phyloP scores from a whole-genome alignment of 306 rosid species.

The Arachis stenosperma region DNA sequence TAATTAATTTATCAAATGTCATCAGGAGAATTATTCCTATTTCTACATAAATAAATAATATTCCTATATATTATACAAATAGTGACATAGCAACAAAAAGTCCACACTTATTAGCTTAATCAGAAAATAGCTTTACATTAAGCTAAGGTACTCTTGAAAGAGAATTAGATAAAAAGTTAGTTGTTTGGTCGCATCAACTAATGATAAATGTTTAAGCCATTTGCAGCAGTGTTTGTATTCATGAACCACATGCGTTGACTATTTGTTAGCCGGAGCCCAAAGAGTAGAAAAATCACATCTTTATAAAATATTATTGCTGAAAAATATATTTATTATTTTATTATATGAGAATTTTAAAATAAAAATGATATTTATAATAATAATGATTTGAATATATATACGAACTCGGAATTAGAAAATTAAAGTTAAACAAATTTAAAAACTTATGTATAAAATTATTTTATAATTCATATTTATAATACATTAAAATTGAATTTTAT shows the following conservation, averaged over 20 bases:
- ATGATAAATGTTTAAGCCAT: neutral
- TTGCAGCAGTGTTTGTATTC: neutral
- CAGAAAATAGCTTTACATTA: neutral
- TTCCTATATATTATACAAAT: neutral
- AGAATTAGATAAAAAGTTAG: neutral
- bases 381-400: too few species aligned
- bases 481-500: too few species aligned
- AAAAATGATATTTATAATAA: too few species aligned
- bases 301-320: too few species aligned
- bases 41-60: neutral
- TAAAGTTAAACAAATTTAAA: too few species aligned
- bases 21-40: neutral
- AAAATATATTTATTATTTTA: too few species aligned
- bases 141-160: neutral
- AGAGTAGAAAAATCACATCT: too few species aligned
- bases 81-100: neutral
- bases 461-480: too few species aligned
- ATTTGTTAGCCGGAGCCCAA: too few species aligned
- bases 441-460: too few species aligned
- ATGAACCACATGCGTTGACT: slow-evolving; percentile 12
- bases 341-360: too few species aligned
- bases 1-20: neutral
- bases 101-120: neutral
- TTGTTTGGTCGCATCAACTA: slow-evolving; percentile 27
- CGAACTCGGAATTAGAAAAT: too few species aligned